Percentiles rank a stretch among this genome's conserved stretches.
Evolutionary conservation across 2,329 filamentous ascomycete species (phyloP).

Genomic region (Penicillium corylophilum): DNA sequence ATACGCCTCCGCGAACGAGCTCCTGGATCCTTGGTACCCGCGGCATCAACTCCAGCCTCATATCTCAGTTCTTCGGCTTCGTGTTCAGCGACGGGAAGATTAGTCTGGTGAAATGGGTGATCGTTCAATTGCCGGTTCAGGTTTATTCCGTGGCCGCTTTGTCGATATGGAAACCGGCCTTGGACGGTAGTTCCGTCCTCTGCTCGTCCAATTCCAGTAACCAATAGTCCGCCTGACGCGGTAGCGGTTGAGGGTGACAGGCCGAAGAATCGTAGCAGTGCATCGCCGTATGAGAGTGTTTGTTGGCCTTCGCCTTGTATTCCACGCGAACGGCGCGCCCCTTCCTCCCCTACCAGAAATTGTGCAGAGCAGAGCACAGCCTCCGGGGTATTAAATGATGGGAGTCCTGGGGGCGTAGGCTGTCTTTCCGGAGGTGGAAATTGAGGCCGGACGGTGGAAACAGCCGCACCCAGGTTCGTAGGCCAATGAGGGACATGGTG

Average conservation of each 20-base stretch:
- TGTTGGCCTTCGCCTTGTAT: constrained; percentile 1
- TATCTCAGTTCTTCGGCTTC: not conserved
- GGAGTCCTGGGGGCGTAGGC: constrained; percentile 46
- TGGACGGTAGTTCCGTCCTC: constrained; percentile 43
- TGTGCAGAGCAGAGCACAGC: constrained; percentile 34
- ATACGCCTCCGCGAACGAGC: not conserved
- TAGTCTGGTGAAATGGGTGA: constrained; percentile 37
- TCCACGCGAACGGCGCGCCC: constrained; percentile 3
- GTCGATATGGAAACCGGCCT: constrained; percentile 41
- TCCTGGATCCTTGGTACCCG: constrained; percentile 1
- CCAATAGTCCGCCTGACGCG: constrained; percentile 12
- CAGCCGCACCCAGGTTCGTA: constrained; percentile 25
- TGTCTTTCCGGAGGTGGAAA: constrained; percentile 39
- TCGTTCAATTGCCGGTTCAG: constrained; percentile 28
- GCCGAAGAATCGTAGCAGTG: constrained; percentile 34
- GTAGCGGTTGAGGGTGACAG: constrained; percentile 16
- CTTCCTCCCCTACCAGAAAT: constrained; percentile 17
- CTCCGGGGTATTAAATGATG: constrained; percentile 44
- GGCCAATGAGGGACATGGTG: constrained; percentile 20
- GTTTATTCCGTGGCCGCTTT: constrained; percentile 43
- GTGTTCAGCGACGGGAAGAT: constrained; percentile 24
- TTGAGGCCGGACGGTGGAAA: constrained; percentile 32
- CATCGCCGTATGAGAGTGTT: constrained; percentile 22
- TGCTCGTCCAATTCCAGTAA: constrained; percentile 35
- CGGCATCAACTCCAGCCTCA: not conserved